These are phyloP conservation scores for Neurospora sp. DNA, from an alignment of 495 filamentous ascomycete species.

Conservation along the genomic window DNA sequence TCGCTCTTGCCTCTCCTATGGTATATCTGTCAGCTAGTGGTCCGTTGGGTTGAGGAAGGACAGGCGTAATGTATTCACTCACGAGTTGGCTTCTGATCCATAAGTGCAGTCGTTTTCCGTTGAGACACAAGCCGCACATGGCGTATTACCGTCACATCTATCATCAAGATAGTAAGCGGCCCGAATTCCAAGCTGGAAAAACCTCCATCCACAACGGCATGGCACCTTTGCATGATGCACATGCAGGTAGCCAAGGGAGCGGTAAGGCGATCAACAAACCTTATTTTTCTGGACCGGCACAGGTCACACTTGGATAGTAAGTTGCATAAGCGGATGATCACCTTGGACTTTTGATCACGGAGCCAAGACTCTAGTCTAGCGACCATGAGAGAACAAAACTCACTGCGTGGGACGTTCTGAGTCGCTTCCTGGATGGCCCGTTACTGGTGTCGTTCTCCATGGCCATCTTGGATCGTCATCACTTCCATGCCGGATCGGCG, in stretches of 20 bases:
- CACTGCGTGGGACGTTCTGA: conserved; percentile 18
- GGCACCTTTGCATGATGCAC: background rate
- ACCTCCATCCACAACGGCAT: background rate
- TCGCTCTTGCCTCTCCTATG: conserved; percentile 26
- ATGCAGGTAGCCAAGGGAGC: background rate
- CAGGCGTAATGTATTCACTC: background rate
- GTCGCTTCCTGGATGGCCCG: conserved; percentile 16
- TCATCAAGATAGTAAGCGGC: background rate
- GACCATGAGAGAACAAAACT: background rate
- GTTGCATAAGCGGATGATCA: background rate
- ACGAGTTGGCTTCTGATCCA: conserved; percentile 22
- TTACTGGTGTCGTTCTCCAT: conserved; percentile 6
- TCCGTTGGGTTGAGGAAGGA: background rate
- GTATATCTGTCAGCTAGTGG: background rate
- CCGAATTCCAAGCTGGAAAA: background rate
- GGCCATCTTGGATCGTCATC: background rate
- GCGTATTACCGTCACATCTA: conserved; percentile 26
- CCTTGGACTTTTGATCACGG: background rate
- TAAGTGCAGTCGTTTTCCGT: conserved; percentile 23
- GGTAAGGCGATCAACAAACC: conserved; percentile 2
- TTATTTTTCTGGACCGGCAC: conserved; percentile 17
- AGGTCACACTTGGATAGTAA: conserved; percentile 11
- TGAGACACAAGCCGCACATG: conserved; percentile 20
- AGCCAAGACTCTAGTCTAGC: background rate
- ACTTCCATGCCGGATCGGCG: background rate